Evolutionary conservation across 2,329 filamentous ascomycete genomes (phyloP), one percentile per base, ranked within the genome.

Genomic region (Domatiomyces globalis): DNA sequence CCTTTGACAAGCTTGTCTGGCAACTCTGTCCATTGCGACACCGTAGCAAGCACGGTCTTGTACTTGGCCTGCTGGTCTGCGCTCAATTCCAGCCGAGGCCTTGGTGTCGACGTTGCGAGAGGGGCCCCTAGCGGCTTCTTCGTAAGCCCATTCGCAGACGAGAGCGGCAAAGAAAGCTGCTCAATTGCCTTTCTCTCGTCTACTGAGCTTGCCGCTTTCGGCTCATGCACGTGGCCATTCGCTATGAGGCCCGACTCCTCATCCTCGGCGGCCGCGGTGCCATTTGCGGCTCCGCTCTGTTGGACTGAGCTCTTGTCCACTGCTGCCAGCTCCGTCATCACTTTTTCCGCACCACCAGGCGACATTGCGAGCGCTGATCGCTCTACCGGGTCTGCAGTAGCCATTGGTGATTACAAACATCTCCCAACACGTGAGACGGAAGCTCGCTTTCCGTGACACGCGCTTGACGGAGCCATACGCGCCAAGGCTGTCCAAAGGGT

Each of bases 11-110:
- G 73, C 18, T 80, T 79, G 43, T 78, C 78, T 33, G 80, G 80
- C 22, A 94, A 70, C 8, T 81, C 79, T 10, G 77, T 79, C 84
- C 88, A 94, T 60, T 72, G 70, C 57, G 78, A 81, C 45, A 81
- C 87, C 49, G 78, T 76, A 46, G 78, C 73, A 45, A 96, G 78
- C 48, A 96, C 75, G 57, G 79, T 72, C 44, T 83, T 78, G 71
- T 95, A 96, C 71, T 95, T 95, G 58, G 75, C 66, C 64, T 85
- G 70, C 69, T 96, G 86, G 36, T 94, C 87, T 8, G 77, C 63
- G 9, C 82, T 88, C 61, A 95, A 77, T 52, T 75, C 67, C 5
- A 78, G 67, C 8, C 74, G 73, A 5, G 78, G 64, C 10, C 71
- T 64, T 2, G 84, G 79, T 52, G 76, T 78, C 64, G 77, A 76